Percentiles rank a stretch among this genome's conserved stretches.
Evolutionary conservation across 140 eudicot species (phyloP).

Genomic region (Ambrosia hybrid): DNA sequence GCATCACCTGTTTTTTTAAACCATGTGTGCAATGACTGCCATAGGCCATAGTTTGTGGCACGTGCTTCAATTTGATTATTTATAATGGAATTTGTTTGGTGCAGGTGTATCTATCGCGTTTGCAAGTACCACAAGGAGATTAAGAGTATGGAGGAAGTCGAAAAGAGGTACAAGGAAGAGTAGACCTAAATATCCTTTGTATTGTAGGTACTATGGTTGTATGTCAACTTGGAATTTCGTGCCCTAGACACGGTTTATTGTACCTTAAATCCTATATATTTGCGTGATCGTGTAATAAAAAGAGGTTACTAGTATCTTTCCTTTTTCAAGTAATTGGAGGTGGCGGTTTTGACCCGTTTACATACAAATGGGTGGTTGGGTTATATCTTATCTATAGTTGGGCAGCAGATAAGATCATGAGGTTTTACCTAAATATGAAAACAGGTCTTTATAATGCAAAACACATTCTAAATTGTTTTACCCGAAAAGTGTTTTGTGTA

Average conservation of each 20-base stretch:
- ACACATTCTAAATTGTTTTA: background rate
- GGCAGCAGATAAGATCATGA: background rate
- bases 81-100: conserved; percentile 11
- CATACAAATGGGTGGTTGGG: background rate
- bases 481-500: background rate
- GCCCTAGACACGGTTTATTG: conserved; percentile 2
- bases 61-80: background rate
- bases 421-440: background rate
- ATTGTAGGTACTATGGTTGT: conserved; percentile 4
- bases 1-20: no score
- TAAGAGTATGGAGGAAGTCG: conserved; percentile 71
- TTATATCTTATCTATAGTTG: background rate
- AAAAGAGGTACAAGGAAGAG: conserved; percentile 87
- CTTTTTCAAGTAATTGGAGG: background rate
- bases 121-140: conserved; percentile 85
- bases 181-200: conserved; percentile 27
- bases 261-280: conserved; percentile 15
- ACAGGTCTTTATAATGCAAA: background rate
- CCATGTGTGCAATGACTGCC: no score
- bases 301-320: background rate
- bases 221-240: conserved; percentile 5
- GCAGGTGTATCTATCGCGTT: conserved; percentile 89
- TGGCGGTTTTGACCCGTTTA: background rate
- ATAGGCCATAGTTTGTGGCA: background rate
- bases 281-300: conserved; percentile 21